Conservation (phyloP, 2,329 filamentous ascomycete genomes). For the Ceratocystiopsis minuta region DNA sequence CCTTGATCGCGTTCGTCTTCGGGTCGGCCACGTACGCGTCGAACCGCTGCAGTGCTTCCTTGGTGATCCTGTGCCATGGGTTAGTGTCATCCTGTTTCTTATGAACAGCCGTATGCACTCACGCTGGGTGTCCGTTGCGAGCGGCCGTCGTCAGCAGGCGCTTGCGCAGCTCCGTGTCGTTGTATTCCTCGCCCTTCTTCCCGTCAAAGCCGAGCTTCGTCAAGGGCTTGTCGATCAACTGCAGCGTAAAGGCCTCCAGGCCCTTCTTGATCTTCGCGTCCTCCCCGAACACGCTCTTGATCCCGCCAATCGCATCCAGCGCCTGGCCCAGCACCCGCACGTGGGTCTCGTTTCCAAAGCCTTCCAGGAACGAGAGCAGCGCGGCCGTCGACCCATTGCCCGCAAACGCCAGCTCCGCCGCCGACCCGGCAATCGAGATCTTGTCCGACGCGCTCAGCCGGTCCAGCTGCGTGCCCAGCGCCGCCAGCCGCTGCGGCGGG, state of each 20-base stretch:
- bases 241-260: slow-evolving; percentile 61
- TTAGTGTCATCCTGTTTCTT: slow-evolving; percentile 1
- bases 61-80: slow-evolving; percentile 32
- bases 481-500: slow-evolving; percentile 62
- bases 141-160: slow-evolving; percentile 62
- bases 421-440: slow-evolving; percentile 80
- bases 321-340: slow-evolving; percentile 84
- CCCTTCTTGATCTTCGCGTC: slow-evolving; percentile 54
- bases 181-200: slow-evolving; percentile 58
- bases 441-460: slow-evolving; percentile 73
- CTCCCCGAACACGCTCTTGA: slow-evolving; percentile 72
- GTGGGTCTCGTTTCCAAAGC: slow-evolving; percentile 66
- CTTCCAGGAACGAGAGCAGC: slow-evolving; percentile 66
- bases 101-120: slow-evolving; percentile 22
- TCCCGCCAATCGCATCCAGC: slow-evolving; percentile 52
- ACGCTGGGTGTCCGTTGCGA: slow-evolving; percentile 57
- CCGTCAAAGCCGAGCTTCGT: slow-evolving; percentile 78
- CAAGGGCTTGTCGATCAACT: slow-evolving; percentile 56
- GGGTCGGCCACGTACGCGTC: slow-evolving; percentile 55
- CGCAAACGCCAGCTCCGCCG: slow-evolving; percentile 72
- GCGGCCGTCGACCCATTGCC: slow-evolving; percentile 69
- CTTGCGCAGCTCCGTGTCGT: slow-evolving; percentile 67
- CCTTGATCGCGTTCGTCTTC: slow-evolving; percentile 53
- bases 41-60: slow-evolving; percentile 65
- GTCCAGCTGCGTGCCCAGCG: slow-evolving; percentile 60